Conservation (phyloP, 2,329 filamentous ascomycete genomes). For the Fusarium succisae region DNA sequence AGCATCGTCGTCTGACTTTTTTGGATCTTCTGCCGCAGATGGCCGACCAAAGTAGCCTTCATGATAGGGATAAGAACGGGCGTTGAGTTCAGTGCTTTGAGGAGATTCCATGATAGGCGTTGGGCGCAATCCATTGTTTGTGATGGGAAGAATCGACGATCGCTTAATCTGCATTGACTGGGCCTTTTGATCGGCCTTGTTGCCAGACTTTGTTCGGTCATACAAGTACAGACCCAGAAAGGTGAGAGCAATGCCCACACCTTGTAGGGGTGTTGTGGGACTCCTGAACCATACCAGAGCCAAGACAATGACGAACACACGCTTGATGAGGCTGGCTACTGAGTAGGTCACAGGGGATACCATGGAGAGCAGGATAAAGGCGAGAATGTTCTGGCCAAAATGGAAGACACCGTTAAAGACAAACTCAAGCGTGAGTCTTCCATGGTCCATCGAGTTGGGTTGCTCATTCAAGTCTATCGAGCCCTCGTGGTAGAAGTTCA, state of each 20-base stretch:
- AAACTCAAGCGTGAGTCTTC: conserved; percentile 81
- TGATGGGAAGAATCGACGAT: conserved; percentile 72
- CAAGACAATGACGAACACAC: conserved; percentile 95
- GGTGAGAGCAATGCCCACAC: conserved; percentile 84
- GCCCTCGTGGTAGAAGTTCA: conserved; percentile 84
- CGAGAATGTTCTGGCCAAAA: conserved; percentile 95
- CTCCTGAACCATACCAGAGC: conserved; percentile 97
- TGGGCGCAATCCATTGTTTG: conserved; percentile 49
- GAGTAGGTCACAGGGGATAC: conserved; percentile 97
- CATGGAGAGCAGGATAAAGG: conserved; percentile 90
- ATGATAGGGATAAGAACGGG: conserved; percentile 52
- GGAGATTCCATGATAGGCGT: conserved; percentile 37
- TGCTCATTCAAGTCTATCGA: conserved; percentile 68
- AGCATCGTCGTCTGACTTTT: conserved; percentile 64
- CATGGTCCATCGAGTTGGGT: conserved; percentile 78
- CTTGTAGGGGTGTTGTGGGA: conserved; percentile 84
- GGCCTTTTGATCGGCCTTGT: conserved; percentile 85
- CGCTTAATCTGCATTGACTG: conserved; percentile 59
- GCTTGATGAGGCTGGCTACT: conserved; percentile 94
- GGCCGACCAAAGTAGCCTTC: conserved; percentile 56
- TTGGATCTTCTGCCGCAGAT: conserved; percentile 56
- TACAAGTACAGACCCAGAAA: conserved; percentile 95
- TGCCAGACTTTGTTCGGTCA: conserved; percentile 88
- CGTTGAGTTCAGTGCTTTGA: conserved; percentile 40
- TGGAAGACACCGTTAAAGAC: conserved; percentile 97